Percentiles rank a stretch among this genome's conserved stretches.
phyloP scores from a whole-genome alignment of 257 asterid species.

The Salvia hispanica region DNA sequence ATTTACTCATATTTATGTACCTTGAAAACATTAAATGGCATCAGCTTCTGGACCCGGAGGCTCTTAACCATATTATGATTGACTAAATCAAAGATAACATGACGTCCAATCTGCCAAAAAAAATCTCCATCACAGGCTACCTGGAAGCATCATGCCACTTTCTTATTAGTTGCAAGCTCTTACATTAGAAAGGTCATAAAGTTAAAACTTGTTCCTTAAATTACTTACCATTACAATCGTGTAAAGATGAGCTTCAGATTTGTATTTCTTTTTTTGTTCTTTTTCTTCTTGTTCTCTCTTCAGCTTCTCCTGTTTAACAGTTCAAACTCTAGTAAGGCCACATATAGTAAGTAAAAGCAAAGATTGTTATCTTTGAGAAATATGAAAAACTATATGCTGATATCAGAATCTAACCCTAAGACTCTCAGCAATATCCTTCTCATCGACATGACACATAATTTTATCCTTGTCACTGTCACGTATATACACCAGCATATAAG shows the following conservation, averaged over 20 bases:
- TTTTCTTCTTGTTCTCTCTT: conserved; percentile 58
- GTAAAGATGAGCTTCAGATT: conserved; percentile 57
- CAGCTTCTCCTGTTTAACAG: conserved; percentile 46
- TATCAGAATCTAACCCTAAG: conserved; percentile 49
- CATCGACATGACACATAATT: conserved; percentile 58
- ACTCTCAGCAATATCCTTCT: conserved; percentile 83
- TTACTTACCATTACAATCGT: conserved; percentile 44
- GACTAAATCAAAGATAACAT: conserved; percentile 53
- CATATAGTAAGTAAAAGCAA: conserved; percentile 15
- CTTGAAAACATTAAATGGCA: conserved; percentile 49
- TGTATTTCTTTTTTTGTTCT: conserved; percentile 49
- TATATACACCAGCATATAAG: conserved; percentile 59
- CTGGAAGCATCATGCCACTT: conserved; percentile 36
- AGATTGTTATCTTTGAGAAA: conserved; percentile 13
- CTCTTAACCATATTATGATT: conserved; percentile 53
- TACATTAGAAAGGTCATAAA: conserved; percentile 17
- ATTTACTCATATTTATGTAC: conserved; percentile 32
- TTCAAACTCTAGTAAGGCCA: conserved; percentile 30
- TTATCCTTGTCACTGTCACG: conserved; percentile 57
- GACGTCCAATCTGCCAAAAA: conserved; percentile 48
- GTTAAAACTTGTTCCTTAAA: not conserved
- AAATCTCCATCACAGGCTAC: conserved; percentile 60
- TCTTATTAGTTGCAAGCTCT: conserved; percentile 17
- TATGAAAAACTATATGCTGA: conserved; percentile 28
- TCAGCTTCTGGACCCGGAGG: conserved; percentile 50